Evolutionary conservation across 73 alveolate species (phyloP).

Genomic region (Paramecium pentaurelia): DNA sequence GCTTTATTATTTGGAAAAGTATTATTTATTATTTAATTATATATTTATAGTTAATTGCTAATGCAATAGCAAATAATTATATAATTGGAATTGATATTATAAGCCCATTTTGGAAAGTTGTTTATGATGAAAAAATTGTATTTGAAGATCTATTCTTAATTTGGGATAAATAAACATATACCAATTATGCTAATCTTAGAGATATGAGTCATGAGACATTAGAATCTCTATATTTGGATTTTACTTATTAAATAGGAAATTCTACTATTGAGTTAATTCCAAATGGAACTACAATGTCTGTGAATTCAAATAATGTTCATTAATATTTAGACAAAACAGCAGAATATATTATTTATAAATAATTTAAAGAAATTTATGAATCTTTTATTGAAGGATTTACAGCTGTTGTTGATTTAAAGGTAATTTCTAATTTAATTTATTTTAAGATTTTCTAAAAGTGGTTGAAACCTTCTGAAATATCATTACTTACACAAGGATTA

Average conservation of each 20-base stretch:
- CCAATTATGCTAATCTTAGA: neutral
- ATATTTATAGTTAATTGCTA: conserved; percentile 27
- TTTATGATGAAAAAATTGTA: neutral
- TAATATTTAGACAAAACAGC: neutral
- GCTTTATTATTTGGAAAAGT: conserved; percentile 52
- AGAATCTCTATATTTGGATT: neutral
- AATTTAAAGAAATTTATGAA: neutral
- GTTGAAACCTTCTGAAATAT: neutral
- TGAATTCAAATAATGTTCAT: neutral
- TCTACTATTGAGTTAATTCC: neutral
- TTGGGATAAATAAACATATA: neutral
- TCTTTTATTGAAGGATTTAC: neutral
- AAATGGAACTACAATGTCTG: neutral
- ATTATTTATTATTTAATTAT: neutral
- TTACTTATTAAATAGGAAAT: neutral
- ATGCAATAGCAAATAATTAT: conserved; percentile 9
- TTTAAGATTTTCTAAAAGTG: neutral
- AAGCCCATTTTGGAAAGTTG: conserved; percentile 37
- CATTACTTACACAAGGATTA: neutral
- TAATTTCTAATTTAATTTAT: neutral
- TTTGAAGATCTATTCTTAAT: neutral
- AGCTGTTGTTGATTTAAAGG: neutral
- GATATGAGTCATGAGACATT: neutral
- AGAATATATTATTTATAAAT: neutral
- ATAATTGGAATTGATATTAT: conserved; percentile 11